Conservation (phyloP, 2,329 filamentous ascomycete genomes). For the Trichoderma citrinoviride region DNA sequence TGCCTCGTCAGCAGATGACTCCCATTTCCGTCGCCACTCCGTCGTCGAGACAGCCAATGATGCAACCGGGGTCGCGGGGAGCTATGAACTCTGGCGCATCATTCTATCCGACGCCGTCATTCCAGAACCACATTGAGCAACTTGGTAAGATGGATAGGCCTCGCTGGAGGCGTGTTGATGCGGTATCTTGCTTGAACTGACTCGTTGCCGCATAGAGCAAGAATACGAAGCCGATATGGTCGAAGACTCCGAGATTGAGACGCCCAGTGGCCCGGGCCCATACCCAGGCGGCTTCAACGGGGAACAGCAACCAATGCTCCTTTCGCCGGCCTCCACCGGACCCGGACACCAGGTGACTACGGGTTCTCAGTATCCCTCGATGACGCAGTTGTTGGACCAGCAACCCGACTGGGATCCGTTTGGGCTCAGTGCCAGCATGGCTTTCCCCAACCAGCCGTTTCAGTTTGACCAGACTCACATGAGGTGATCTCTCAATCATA, state of each 20-base stretch:
- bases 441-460: conserved; percentile 82
- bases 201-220: conserved; percentile 69
- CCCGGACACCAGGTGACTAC: conserved; percentile 39
- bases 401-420: conserved; percentile 93
- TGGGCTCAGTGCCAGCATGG: conserved; percentile 90
- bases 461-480: conserved; percentile 65
- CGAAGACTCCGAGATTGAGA: conserved; percentile 74
- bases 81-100: conserved; percentile 42
- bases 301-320: conserved; percentile 42
- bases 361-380: conserved; percentile 55
- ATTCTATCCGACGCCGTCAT: conserved; percentile 78
- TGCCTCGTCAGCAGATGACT: conserved; percentile 35
- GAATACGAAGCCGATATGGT: conserved; percentile 93
- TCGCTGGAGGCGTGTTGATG: not conserved
- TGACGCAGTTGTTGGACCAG: conserved; percentile 67
- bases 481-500: conserved; percentile 33
- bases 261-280: conserved; percentile 61
- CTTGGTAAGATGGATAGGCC: conserved; percentile 68
- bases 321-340: conserved; percentile 42
- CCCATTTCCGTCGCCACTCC: conserved; percentile 30
- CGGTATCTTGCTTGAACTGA: not conserved
- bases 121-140: conserved; percentile 93
- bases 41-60: conserved; percentile 34
- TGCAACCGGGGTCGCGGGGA: conserved; percentile 38
- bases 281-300: conserved; percentile 59